Base-by-base conservation (phyloP, 139 green algal genomes). In the Choricystis sp. region DNA sequence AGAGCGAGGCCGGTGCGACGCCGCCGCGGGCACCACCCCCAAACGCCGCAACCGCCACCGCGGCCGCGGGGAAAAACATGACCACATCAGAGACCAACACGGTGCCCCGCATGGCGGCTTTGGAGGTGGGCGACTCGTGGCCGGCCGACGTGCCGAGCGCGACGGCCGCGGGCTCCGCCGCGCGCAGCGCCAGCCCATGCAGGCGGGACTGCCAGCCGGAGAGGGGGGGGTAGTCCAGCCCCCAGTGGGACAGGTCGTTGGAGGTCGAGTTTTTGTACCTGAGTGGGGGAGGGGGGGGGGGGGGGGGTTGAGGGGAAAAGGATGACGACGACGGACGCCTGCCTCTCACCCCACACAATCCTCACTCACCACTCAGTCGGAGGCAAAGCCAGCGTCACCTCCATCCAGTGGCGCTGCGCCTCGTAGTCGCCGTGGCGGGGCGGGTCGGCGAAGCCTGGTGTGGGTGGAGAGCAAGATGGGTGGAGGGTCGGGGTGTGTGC, bases 371-470 rank as follows among this genome's bases (percentile, higher is more conserved):
- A 99, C 23, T 94, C 60, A 0, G 20, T 30, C 0, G 81, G n/a
- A 0, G 86, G 85, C 49, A 86, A 29, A 61, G 94, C 76, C 0
- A 89, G 26, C 0, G 93, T 91, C 14, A 98, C 60, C 76, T 98
- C 93, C 93, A 99, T 99, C 93, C 93, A 99, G 67, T 99, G 93
- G 0, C 93, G 74, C 75, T 99, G 93, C 5, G 93, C 93, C 65
- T 99, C 93, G 67, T 96, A 98, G 69, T 99, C 93, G 0, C 93
- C 93, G 74, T 81, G 97, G 40, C 79, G 86, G 14, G 93, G 93
- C 1, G 86, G 77, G 2, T 61, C 77, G 0, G 59, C 67, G 21
- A 67, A 56, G 4, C 90, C 89, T 91, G 70, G n/a, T 30, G 9
- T 23, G 1, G 57, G 16, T 48, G 49, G 19, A 5, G 20, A 31